Percentiles rank a stretch among this genome's conserved stretches.
These are phyloP conservation scores for Teunomyces panamensis DNA, from an alignment of 805 yeast genomes.

Conservation along the genomic window DNA sequence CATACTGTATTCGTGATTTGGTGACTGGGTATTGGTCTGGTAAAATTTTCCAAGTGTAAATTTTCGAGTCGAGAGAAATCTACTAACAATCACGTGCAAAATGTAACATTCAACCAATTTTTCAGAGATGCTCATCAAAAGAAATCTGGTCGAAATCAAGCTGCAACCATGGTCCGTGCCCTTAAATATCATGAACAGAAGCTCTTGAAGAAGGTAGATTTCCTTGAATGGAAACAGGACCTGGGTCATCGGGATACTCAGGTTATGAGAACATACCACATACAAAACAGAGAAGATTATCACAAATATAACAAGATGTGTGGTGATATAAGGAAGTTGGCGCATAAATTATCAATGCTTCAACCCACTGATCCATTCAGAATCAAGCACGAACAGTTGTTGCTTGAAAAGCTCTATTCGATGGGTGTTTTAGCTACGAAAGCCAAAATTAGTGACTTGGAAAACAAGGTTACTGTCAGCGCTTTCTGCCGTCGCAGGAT, in stretches of 20 bases:
- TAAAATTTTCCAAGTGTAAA: conserved; percentile 1
- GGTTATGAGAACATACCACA: conserved; percentile 91
- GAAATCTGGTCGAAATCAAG: neutral
- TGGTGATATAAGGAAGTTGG: conserved; percentile 85
- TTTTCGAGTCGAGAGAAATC: neutral
- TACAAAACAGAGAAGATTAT: conserved; percentile 93
- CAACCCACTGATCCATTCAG: conserved; percentile 87
- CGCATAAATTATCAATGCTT: conserved; percentile 78
- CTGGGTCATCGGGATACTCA: conserved; percentile 93
- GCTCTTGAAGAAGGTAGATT: conserved; percentile 90
- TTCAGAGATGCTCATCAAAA: neutral
- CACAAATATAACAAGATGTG: conserved; percentile 90
- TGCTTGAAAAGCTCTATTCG: conserved; percentile 80
- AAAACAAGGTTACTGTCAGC: conserved; percentile 87
- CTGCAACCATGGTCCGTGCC: conserved; percentile 66
- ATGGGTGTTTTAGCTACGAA: conserved; percentile 90
- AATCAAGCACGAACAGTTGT: conserved; percentile 79
- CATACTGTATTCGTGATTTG: neutral
- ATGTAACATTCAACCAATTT: neutral
- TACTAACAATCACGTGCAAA: neutral
- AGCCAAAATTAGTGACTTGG: conserved; percentile 87
- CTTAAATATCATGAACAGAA: conserved; percentile 95
- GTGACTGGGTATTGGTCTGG: neutral
- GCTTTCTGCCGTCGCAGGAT: conserved; percentile 89
- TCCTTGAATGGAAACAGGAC: conserved; percentile 97